phyloP scores from a whole-genome alignment of 768 basidiomycete genomes.

The Lactifluus hygrophoroides region DNA sequence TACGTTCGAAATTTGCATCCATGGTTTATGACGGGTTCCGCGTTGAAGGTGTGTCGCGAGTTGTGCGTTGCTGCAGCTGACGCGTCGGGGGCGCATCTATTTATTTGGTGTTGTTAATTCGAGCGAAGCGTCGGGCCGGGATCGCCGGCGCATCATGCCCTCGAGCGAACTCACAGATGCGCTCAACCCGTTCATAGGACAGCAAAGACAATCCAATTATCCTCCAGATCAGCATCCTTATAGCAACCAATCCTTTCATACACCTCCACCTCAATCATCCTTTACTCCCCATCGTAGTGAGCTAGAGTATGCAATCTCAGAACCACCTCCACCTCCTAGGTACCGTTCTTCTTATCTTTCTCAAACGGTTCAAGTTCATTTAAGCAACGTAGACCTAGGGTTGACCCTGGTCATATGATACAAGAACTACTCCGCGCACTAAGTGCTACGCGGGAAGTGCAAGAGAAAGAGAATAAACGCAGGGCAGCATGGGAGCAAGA shows the following conservation, averaged over 20 bases:
- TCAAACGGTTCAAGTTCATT: not conserved
- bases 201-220: slow-evolving; percentile 23
- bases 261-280: slow-evolving; percentile 1
- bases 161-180: slow-evolving; percentile 74
- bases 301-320: slow-evolving; percentile 51
- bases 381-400: slow-evolving; percentile 9
- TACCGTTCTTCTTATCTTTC: not conserved
- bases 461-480: slow-evolving; percentile 51
- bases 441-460: slow-evolving; percentile 47
- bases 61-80: not conserved
- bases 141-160: slow-evolving; percentile 34
- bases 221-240: not conserved
- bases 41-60: not conserved
- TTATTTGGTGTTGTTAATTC: not conserved
- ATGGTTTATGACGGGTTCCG: slow-evolving; percentile 18
- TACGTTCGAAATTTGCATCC: slow-evolving; percentile 27
- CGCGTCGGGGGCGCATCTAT: slow-evolving; percentile 21
- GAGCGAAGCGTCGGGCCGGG: not conserved
- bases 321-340: slow-evolving; percentile 29
- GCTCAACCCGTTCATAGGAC: slow-evolving; percentile 58
- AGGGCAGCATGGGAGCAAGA: slow-evolving; percentile 61
- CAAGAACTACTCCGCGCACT: slow-evolving; percentile 56
- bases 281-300: slow-evolving; percentile 51
- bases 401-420: slow-evolving; percentile 34
- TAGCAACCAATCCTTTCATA: not conserved